These are phyloP conservation scores for Mycena galopus DNA, from an alignment of 768 basidiomycete genomes.

Conservation along the genomic window DNA sequence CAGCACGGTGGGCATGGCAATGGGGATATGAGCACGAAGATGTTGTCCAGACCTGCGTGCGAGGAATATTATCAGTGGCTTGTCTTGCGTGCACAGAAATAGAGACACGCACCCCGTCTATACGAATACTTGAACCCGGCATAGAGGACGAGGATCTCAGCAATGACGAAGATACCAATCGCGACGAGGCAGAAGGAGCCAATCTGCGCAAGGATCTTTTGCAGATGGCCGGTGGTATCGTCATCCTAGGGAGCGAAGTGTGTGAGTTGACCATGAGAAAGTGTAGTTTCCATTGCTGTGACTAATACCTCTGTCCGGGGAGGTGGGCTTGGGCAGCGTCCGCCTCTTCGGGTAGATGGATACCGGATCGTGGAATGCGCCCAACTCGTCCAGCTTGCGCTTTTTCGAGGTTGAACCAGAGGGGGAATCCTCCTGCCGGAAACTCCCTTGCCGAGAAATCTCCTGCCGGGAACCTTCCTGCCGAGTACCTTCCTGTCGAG, in stretches of 20 bases:
- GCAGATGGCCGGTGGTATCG: no score
- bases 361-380: conserved; percentile 32
- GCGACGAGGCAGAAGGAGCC: no score
- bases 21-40: conserved; percentile 98
- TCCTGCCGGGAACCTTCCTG: no score
- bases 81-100: no score
- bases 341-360: conserved; percentile 36
- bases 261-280: no score
- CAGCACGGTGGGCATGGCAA: conserved; percentile 99
- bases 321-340: conserved; percentile 13
- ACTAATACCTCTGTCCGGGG: conserved; percentile 18
- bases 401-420: conserved; percentile 26
- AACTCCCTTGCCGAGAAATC: neutral
- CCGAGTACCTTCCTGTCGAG: neutral
- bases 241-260: no score
- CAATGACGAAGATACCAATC: no score
- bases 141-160: no score
- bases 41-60: conserved; percentile 88
- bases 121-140: no score
- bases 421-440: conserved; percentile 13
- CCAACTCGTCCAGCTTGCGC: conserved; percentile 37
- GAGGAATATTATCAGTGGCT: no score
- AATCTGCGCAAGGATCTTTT: no score
- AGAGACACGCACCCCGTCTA: no score
- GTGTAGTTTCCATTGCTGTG: conserved; percentile 13